phyloP scores from a whole-genome alignment of 2,329 filamentous ascomycete species.

The Furcasterigmium sp. region DNA sequence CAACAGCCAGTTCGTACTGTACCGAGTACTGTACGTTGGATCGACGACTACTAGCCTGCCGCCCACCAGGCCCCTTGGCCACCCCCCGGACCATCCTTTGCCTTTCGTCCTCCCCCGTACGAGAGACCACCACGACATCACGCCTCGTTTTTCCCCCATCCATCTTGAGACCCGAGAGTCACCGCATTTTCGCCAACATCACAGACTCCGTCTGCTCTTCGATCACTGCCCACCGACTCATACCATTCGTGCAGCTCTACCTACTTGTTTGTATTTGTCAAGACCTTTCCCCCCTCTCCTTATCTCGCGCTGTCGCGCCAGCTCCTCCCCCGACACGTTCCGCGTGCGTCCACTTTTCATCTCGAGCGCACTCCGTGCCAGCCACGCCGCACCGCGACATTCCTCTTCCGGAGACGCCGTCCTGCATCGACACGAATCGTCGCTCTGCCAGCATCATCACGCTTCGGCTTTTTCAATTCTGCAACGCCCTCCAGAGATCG shows the following conservation, averaged over 20 bases:
- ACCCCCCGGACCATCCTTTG: neutral
- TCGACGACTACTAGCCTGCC: conserved; percentile 6
- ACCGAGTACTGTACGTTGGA: conserved; percentile 4
- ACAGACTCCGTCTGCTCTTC: too few species aligned
- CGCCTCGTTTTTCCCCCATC: neutral
- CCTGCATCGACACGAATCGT: too few species aligned
- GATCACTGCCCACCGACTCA: too few species aligned
- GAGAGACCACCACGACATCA: neutral
- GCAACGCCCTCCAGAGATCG: conserved; percentile 13
- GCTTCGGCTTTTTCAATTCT: neutral
- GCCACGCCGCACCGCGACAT: conserved; percentile 8
- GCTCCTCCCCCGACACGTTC: neutral
- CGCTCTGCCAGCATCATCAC: conserved; percentile 4
- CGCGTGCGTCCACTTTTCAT: neutral
- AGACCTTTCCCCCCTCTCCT: too few species aligned
- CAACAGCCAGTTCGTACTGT: too few species aligned
- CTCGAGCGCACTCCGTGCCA: neutral
- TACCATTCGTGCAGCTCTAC: too few species aligned
- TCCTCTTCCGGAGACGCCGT: too few species aligned
- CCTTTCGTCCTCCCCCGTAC: neutral
- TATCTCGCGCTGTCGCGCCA: neutral
- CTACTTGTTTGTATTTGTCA: too few species aligned
- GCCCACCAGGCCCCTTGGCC: neutral
- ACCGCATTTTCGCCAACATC: neutral
- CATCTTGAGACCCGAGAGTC: neutral